A percentile compares a stretch with the other conserved stretches of the same genome.
phyloP scores from a whole-genome alignment of 139 green algal species.

The Volvox africanus region DNA sequence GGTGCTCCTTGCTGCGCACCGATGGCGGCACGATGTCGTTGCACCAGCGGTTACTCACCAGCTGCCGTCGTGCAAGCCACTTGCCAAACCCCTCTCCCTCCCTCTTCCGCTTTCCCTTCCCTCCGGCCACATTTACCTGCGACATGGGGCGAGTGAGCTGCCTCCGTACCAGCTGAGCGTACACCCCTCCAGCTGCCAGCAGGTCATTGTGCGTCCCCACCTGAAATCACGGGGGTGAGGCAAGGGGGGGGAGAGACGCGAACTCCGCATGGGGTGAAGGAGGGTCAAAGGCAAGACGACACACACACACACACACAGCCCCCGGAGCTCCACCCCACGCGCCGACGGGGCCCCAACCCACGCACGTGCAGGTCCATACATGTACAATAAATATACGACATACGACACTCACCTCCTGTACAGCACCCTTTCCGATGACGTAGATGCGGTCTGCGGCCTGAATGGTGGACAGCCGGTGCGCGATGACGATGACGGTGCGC shows the following conservation, averaged over 20 bases:
- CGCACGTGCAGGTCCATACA: background rate
- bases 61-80: slow-evolving; percentile 3
- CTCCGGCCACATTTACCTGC: background rate
- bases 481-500: slow-evolving; percentile 92
- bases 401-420: slow-evolving; percentile 65
- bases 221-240: slow-evolving; percentile 42
- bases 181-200: slow-evolving; percentile 65
- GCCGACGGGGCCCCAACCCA: background rate
- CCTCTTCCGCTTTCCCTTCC: background rate
- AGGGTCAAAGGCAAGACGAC: background rate
- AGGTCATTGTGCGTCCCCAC: slow-evolving; percentile 75
- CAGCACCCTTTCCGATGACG: slow-evolving; percentile 71
- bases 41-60: slow-evolving; percentile 15
- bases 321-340: too few relatives aligned
- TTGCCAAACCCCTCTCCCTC: too few relatives aligned
- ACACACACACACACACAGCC: background rate
- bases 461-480: slow-evolving; percentile 93
- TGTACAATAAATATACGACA: background rate
- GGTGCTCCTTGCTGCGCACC: too few relatives aligned
- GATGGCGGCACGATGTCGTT: background rate
- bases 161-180: slow-evolving; percentile 72
- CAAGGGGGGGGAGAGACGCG: background rate
- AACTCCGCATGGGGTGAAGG: background rate
- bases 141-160: slow-evolving; percentile 50
- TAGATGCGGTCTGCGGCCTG: slow-evolving; percentile 86